Evolutionary conservation across 208 protist species (phyloP).

Genomic region (Leishmania amazonensis): DNA sequence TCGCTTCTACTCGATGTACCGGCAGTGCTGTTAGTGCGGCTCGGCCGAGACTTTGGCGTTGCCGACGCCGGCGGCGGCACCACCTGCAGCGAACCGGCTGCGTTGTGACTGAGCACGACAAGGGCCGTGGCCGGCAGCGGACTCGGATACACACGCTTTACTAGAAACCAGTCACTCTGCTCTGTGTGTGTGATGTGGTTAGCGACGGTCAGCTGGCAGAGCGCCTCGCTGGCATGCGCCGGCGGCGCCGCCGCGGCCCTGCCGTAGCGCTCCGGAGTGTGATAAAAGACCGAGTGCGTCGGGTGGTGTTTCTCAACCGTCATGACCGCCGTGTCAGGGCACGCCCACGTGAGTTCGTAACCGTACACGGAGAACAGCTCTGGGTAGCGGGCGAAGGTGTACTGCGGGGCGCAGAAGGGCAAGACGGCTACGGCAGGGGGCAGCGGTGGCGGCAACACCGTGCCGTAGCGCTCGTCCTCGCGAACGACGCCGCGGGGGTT

Average conservation of each 20-base stretch:
- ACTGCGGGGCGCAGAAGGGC: conserved; percentile 67
- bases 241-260: neutral
- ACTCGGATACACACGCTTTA: conserved; percentile 71
- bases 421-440: conserved; percentile 66
- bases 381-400: conserved; percentile 77
- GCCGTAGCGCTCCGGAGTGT: conserved; percentile 34
- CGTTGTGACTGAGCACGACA: conserved; percentile 68
- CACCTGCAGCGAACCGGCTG: conserved; percentile 32
- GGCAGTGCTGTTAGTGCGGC: neutral
- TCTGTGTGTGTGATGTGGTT: conserved; percentile 71
- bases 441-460: conserved; percentile 32
- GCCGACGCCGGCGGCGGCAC: neutral
- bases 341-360: conserved; percentile 76
- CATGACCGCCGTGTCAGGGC: conserved; percentile 39
- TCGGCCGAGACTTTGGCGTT: neutral
- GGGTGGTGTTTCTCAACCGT: conserved; percentile 39
- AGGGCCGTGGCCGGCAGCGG: conserved; percentile 34
- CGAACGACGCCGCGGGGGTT: conserved; percentile 56
- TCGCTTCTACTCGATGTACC: neutral
- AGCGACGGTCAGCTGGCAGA: conserved; percentile 60
- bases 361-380: conserved; percentile 60
- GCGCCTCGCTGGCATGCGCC: conserved; percentile 28
- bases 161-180: conserved; percentile 56
- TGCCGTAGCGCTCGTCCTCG: conserved; percentile 46
- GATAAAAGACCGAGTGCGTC: conserved; percentile 54